Evolutionary conservation across 2,329 filamentous ascomycete genomes (phyloP), one percentile per base, ranked within the genome.

Genomic region (Zarea fungicola): DNA sequence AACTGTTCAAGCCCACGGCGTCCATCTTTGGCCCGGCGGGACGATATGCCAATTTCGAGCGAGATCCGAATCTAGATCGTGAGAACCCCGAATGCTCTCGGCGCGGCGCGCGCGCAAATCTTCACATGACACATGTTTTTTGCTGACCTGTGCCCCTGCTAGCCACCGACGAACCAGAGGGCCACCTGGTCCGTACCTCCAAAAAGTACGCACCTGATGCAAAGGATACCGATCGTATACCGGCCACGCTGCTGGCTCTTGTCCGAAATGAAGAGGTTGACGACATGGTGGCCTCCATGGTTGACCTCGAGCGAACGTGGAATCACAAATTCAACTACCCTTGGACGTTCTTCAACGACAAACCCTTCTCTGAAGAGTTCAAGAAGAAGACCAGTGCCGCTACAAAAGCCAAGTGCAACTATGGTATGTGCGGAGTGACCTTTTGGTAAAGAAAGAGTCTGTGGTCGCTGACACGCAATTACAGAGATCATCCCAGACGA

Each of bases 251-350:
- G 50, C 78, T 99, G 56, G 87, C 90, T 19, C 80, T 99, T 31
- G 93, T 99, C 49, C 85, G 93, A 53, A 99, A 99, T 62, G 83
- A 88, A 63, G 93, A 99, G 73, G 72, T 96, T 23, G 71, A 82
- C 19, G 87, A 85, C 40, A 87, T 99, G 75, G 74, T 97, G 22
- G 80, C 85, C 63, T 89, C 90, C 22, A 99, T 99, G 89, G 70
- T 71, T 48, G 92, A 99, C 62, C 77, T 99, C 52, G 93, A 99
- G 71, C 75, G 86, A 56, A 97, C 92, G 1, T 99, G 91, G 90
- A 99, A 99, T 63, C 76, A 82, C 75, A 99, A 99, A 65, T 99
- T 97, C 80, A 99, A 99, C 74, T 99, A 99, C 64, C 93, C 93
- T 0, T 99, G 93, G 89, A 96, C 90, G 8, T 99, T 99, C 67